These are phyloP conservation scores for Rhizopogon vesiculosus DNA, from an alignment of 768 basidiomycete species.

Conservation along the genomic window DNA sequence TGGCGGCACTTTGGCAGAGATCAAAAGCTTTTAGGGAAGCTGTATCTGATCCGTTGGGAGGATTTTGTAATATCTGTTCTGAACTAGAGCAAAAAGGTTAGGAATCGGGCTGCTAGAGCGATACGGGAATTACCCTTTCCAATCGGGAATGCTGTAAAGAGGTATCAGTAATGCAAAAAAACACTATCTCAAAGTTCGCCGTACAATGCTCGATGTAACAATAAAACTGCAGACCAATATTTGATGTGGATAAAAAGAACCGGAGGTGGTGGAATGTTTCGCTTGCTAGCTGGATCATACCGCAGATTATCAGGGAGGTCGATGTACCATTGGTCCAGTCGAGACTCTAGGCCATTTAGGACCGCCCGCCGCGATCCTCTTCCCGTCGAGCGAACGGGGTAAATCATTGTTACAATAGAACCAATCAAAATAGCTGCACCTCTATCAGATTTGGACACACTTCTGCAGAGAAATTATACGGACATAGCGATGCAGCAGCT, in stretches of 20 bases:
- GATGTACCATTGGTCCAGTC: conserved; percentile 72
- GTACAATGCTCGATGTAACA: conserved; percentile 78
- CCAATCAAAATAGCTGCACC: conserved; percentile 64
- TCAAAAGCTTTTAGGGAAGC: conserved; percentile 66
- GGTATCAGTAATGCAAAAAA: conserved; percentile 7
- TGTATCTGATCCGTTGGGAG: conserved; percentile 32
- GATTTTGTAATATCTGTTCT: conserved; percentile 41
- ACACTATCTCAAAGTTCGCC: conserved; percentile 22
- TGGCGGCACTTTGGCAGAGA: conserved; percentile 68
- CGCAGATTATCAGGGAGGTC: conserved; percentile 60
- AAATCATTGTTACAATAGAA: conserved; percentile 60
- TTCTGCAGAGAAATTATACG: conserved; percentile 15
- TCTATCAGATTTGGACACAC: background rate
- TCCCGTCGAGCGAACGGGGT: conserved; percentile 57
- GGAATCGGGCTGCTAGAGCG: background rate
- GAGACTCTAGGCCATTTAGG: conserved; percentile 54
- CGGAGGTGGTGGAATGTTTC: conserved; percentile 54
- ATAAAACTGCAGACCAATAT: conserved; percentile 71
- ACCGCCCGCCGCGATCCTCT: conserved; percentile 42
- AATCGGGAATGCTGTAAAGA: conserved; percentile 59
- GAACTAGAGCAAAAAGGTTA: conserved; percentile 24
- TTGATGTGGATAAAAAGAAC: conserved; percentile 66
- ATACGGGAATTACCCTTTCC: conserved; percentile 48
- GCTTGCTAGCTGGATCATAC: conserved; percentile 52
- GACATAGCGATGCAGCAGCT: conserved; percentile 56